phyloP scores from a whole-genome alignment of 2,329 filamentous ascomycete genomes.

The Penicillium sp. region DNA sequence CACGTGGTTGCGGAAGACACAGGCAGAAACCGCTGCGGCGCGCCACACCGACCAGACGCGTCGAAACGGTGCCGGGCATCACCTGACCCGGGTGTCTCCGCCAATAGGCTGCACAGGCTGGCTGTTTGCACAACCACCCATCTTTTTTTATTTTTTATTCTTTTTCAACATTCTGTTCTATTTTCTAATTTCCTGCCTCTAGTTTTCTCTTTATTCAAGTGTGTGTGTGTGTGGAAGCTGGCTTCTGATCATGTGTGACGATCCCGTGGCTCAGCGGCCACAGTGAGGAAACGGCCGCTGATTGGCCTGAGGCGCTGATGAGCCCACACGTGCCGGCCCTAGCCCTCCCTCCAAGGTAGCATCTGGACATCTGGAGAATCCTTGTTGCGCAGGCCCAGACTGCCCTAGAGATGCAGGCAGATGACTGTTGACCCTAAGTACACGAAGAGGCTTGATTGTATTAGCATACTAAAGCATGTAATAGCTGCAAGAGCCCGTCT shows the following conservation, averaged over 20 bases:
- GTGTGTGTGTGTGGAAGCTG: not conserved
- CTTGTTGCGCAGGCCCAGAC: conserved; percentile 2
- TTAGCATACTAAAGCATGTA: no score
- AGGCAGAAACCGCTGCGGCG: conserved; percentile 21
- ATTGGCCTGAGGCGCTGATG: conserved; percentile 24
- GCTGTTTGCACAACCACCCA: not conserved
- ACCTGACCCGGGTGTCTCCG: conserved; percentile 26
- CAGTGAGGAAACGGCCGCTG: not conserved
- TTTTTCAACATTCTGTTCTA: not conserved
- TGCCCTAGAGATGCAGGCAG: not conserved
- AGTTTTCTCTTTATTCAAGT: not conserved
- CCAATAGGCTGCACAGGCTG: conserved; percentile 7
- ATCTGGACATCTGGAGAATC: conserved; percentile 4
- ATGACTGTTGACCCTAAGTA: not conserved
- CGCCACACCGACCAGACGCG: conserved; percentile 21
- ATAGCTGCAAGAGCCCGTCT: no score
- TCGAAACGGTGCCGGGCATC: conserved; percentile 20
- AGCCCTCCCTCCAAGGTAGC: conserved; percentile 15
- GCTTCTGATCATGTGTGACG: conserved; percentile 32
- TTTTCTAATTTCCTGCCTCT: not conserved
- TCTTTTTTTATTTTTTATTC: not conserved
- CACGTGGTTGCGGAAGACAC: conserved; percentile 35
- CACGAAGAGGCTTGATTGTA: no score
- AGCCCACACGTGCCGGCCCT: conserved; percentile 16
- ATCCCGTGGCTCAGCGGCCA: conserved; percentile 34